Evolutionary conservation across 495 filamentous ascomycete genomes (phyloP).

Genomic region (Talaromyces ruber): DNA sequence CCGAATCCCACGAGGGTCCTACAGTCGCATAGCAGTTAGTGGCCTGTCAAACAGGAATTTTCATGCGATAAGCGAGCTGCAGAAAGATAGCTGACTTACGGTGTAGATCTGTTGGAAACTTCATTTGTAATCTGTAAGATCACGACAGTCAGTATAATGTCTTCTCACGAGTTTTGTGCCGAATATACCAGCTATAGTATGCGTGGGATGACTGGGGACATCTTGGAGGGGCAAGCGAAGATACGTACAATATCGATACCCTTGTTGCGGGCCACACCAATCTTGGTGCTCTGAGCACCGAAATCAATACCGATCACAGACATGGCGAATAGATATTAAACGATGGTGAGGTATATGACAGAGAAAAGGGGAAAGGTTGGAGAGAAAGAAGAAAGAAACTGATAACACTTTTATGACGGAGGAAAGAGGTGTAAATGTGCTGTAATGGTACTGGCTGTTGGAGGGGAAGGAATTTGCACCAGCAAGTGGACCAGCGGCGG

Average conservation of each 20-base stretch:
- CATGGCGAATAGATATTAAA: slow-evolving; percentile 35
- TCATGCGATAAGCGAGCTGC: slow-evolving; percentile 9
- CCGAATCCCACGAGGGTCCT: slow-evolving; percentile 94
- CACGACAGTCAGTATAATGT: slow-evolving; percentile 1
- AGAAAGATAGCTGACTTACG: slow-evolving; percentile 53
- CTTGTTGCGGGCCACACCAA: slow-evolving; percentile 94
- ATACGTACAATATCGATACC: slow-evolving; percentile 97
- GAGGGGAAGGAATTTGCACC: slow-evolving; percentile 4
- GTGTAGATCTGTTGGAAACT: slow-evolving; percentile 95
- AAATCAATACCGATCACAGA: slow-evolving; percentile 87
- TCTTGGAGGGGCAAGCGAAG: slow-evolving; percentile 13
- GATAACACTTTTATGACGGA: background rate
- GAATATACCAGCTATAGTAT: background rate
- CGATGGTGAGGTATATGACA: background rate
- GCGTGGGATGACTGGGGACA: background rate
- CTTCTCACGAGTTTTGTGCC: background rate
- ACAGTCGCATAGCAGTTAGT: slow-evolving; percentile 22
- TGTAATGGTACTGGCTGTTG: background rate
- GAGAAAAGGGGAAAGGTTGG: slow-evolving; percentile 9
- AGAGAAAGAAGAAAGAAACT: background rate
- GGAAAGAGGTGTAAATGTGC: background rate
- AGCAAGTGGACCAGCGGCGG: background rate
- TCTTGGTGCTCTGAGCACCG: slow-evolving; percentile 92
- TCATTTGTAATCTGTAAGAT: slow-evolving; percentile 84
- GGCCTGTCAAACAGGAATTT: slow-evolving; percentile 5